These are phyloP conservation scores for Podosphaera fusca DNA, from an alignment of 2,329 filamentous ascomycete species.

Conservation along the genomic window DNA sequence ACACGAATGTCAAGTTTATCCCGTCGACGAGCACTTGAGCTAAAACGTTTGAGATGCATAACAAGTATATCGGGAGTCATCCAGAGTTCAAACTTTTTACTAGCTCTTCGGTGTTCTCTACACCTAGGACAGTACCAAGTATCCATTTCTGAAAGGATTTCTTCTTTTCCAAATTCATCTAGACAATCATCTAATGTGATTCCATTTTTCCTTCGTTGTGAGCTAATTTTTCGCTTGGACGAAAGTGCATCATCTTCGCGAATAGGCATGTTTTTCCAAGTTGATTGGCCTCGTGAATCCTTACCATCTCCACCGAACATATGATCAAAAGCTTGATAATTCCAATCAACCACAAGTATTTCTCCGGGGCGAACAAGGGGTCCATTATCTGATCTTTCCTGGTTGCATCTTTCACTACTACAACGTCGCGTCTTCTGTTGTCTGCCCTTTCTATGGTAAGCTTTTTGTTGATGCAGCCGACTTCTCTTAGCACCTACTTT, in stretches of 20 bases:
- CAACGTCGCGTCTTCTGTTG: neutral
- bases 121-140: constrained; percentile 95
- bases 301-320: constrained; percentile 33
- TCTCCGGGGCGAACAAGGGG: constrained; percentile 62
- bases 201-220: constrained; percentile 45
- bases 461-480: neutral
- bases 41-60: constrained; percentile 89
- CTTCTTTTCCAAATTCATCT: constrained; percentile 81
- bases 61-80: constrained; percentile 88
- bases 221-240: constrained; percentile 37
- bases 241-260: constrained; percentile 41
- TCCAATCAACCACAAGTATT: constrained; percentile 74
- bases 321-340: constrained; percentile 39
- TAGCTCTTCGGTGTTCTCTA: constrained; percentile 78
- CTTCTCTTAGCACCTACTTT: too few relatives aligned
- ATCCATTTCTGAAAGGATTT: constrained; percentile 83
- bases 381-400: constrained; percentile 21
- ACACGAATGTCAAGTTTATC: constrained; percentile 85
- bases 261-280: constrained; percentile 23
- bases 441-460: neutral
- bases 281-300: constrained; percentile 32
- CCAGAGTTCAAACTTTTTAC: constrained; percentile 95
- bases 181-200: constrained; percentile 77
- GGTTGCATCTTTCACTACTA: neutral
- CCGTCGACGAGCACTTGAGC: constrained; percentile 54